These are phyloP conservation scores for Scutellaria barbata DNA, from an alignment of 257 asterid genomes.

Conservation along the genomic window DNA sequence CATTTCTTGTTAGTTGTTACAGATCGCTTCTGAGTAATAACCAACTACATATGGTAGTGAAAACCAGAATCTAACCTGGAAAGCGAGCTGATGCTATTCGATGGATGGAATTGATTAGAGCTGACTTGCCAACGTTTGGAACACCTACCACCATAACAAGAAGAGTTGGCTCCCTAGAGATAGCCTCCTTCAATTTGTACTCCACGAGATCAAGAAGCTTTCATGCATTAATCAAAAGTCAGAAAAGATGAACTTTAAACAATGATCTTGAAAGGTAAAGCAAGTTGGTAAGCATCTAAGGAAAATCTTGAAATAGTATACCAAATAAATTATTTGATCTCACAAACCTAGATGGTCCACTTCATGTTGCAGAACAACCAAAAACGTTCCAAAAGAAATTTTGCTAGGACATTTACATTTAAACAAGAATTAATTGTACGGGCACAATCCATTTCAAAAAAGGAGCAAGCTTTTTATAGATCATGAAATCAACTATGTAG, in stretches of 20 bases:
- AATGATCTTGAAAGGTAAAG: constrained; percentile 19
- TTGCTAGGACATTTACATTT: neutral
- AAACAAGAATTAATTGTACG: neutral
- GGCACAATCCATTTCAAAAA: neutral
- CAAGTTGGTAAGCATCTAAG: constrained; percentile 9
- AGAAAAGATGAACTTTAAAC: constrained; percentile 28
- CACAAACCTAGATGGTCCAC: neutral
- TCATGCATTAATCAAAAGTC: constrained; percentile 38
- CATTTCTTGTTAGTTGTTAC: constrained; percentile 26
- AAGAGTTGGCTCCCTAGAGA: constrained; percentile 83
- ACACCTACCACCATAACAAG: constrained; percentile 96
- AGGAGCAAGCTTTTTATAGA: neutral
- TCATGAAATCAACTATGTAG: neutral
- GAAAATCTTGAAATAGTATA: neutral
- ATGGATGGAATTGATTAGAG: constrained; percentile 81
- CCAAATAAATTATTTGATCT: neutral
- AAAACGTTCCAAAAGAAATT: neutral
- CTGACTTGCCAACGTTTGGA: constrained; percentile 97
- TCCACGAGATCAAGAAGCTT: constrained; percentile 94
- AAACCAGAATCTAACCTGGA: constrained; percentile 60
- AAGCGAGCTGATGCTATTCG: constrained; percentile 81
- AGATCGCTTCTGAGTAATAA: neutral
- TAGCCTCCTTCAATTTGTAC: constrained; percentile 80
- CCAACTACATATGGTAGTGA: constrained; percentile 14
- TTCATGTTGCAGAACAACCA: neutral